Evolutionary conservation across 169 alveolate species (phyloP).

Genomic region (Plasmodium berghei): DNA sequence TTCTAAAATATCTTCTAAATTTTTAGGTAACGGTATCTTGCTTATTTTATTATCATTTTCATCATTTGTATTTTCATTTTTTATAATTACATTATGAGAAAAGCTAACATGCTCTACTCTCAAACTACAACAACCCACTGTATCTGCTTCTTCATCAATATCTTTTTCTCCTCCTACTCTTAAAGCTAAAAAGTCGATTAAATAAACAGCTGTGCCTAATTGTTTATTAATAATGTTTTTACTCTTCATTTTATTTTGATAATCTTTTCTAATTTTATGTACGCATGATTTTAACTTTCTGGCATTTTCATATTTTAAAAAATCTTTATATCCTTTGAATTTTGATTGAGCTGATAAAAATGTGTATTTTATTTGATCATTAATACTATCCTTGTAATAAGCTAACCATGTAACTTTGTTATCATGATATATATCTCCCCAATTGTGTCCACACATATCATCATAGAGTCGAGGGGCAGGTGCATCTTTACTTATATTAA

Average conservation of each 20-base stretch:
- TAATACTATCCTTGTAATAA: constrained; percentile 94
- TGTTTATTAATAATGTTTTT: constrained; percentile 90
- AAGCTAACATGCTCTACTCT: constrained; percentile 97
- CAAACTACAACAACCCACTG: constrained; percentile 99
- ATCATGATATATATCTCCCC: constrained; percentile 97
- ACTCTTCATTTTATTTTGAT: constrained; percentile 88
- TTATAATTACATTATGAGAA: constrained; percentile 71
- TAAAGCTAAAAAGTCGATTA: constrained; percentile 98
- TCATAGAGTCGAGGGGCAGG: constrained; percentile 96
- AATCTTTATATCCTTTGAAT: constrained; percentile 96
- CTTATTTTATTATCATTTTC: constrained; percentile 75
- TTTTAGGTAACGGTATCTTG: constrained; percentile 37
- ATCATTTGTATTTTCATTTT: constrained; percentile 38
- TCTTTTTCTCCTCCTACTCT: constrained; percentile 99
- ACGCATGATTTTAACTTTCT: constrained; percentile 92
- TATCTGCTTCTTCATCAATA: constrained; percentile 99
- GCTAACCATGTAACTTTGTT: constrained; percentile 97
- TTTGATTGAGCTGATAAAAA: constrained; percentile 95
- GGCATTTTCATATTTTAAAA: constrained; percentile 97
- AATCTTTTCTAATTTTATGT: constrained; percentile 93
- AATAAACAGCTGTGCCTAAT: constrained; percentile 98
- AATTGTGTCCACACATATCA: constrained; percentile 96
- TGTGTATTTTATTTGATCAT: constrained; percentile 94
- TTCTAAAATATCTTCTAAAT: constrained; percentile 34
- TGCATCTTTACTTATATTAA: constrained; percentile 95